phyloP scores from a whole-genome alignment of 1,139 yeast species.

The Hyphopichia fennica region DNA sequence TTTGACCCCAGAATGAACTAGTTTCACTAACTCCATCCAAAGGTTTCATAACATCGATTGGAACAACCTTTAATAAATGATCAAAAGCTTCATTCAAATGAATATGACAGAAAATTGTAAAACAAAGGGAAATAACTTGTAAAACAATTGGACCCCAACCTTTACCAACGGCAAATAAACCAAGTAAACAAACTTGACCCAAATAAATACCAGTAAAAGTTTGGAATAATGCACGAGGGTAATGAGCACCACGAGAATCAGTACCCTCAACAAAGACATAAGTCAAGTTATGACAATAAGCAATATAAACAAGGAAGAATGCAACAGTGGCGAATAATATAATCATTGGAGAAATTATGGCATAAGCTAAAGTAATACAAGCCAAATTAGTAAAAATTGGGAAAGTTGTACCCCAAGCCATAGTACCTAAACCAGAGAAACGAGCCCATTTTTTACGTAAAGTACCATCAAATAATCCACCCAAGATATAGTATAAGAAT shows the following conservation, averaged over 20 bases:
- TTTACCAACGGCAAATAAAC: conserved; percentile 84
- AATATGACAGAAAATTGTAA: conserved; percentile 67
- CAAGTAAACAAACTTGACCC: conserved; percentile 82
- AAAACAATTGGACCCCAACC: conserved; percentile 93
- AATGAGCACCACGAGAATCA: conserved; percentile 81
- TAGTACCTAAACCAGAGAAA: conserved; percentile 58
- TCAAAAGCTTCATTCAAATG: conserved; percentile 63
- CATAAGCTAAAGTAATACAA: conserved; percentile 74
- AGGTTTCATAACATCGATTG: conserved; percentile 68
- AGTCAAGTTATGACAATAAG: conserved; percentile 75
- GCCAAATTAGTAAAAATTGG: conserved; percentile 83
- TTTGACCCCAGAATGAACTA: conserved; percentile 45
- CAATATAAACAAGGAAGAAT: conserved; percentile 71
- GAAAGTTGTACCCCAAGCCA: conserved; percentile 87
- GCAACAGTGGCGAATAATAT: conserved; percentile 70
- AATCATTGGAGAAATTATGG: conserved; percentile 76
- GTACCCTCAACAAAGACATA: conserved; percentile 63
- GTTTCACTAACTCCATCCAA: conserved; percentile 70
- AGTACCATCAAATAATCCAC: conserved; percentile 70
- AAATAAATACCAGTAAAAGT: conserved; percentile 84
- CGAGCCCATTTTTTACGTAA: conserved; percentile 86
- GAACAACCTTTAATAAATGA: conserved; percentile 56
- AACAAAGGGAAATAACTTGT: conserved; percentile 62
- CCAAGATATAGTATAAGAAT: conserved; percentile 67
- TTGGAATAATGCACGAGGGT: conserved; percentile 86